Base-by-base conservation (phyloP, 306 rosid genomes). In the Vicia villosa region DNA sequence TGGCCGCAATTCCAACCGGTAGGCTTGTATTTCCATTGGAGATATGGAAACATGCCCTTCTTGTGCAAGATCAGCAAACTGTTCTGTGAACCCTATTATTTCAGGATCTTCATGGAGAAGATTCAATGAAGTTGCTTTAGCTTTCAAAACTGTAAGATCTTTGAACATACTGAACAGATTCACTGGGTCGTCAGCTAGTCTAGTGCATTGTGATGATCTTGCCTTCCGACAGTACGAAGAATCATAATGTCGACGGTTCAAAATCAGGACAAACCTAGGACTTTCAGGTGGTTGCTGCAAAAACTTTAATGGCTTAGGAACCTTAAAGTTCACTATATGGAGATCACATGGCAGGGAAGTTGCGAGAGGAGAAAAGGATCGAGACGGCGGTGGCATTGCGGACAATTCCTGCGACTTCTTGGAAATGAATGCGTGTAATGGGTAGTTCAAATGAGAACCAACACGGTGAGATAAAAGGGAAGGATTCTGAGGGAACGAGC, bases 21-120 rank as follows among this genome's bases (percentile, higher is more conserved):
- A 94, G 37, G 99, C 92, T 74, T 84, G 95, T 38, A 94, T 70
- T 77, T 94, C 99, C 99, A 91, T 94, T 9, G 97, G 96, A 66
- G 97, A 82, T 60, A 94, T 83, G 21, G 65, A 69, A 20, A 94
- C 81, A 4, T 66, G 89, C 24, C 97, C 99, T 34, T 89, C 97
- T 77, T 68, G 91, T 34, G 88, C 82, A 74, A 72, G 58, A 62
- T 83, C 86, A 36, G 92, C 86, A 21, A 82, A 64, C 73, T 77
- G 86, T 68, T 89, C 90, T 1, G 79, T 41, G 76, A 87, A 87
- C 20, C 99, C 99, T 36, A 94, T 87, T 74, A 86, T 65, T 55
- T 91, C 95, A 3, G 84, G 80, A 72, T 94, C 96, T 79, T 89
- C 97, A 14, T 94, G 99, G 74, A 88, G 40, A 46, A 94, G 97